Conservation (phyloP, 306 rosid genomes). For the Prunus campanulata region DNA sequence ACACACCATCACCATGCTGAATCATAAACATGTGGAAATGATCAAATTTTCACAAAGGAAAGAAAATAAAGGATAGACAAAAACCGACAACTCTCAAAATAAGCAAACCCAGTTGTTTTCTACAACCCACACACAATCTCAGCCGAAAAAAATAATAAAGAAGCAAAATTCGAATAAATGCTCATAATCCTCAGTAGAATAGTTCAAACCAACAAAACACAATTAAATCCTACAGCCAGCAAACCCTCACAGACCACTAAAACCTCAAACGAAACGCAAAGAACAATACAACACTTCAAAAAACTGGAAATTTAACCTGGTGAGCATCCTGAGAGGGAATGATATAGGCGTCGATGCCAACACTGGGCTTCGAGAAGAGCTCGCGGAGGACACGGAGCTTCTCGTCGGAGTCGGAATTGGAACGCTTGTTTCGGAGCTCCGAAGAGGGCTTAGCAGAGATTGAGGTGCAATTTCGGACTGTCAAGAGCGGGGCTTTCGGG, state of each 20-base stretch:
- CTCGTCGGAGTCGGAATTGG: slow-evolving; percentile 44
- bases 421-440: slow-evolving; percentile 35
- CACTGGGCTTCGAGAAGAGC: slow-evolving; percentile 62
- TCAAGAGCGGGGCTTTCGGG: slow-evolving; percentile 17
- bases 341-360: slow-evolving; percentile 75
- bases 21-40: not conserved
- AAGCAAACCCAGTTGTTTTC: not conserved
- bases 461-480: slow-evolving; percentile 55
- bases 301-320: slow-evolving; percentile 47
- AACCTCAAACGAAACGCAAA: not conserved
- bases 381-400: slow-evolving; percentile 68
- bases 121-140: too few species aligned
- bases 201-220: not conserved
- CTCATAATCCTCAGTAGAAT: not conserved
- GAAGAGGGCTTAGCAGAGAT: slow-evolving; percentile 74
- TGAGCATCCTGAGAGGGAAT: slow-evolving; percentile 96
- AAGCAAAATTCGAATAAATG: too few species aligned
- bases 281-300: not conserved
- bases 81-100: not conserved
- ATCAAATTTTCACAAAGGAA: too few species aligned
- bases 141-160: too few species aligned
- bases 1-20: not conserved
- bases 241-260: not conserved
- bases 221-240: not conserved
- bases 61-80: not conserved